Conservation (phyloP, 805 yeast species). For the Candida taoyuanica region DNA sequence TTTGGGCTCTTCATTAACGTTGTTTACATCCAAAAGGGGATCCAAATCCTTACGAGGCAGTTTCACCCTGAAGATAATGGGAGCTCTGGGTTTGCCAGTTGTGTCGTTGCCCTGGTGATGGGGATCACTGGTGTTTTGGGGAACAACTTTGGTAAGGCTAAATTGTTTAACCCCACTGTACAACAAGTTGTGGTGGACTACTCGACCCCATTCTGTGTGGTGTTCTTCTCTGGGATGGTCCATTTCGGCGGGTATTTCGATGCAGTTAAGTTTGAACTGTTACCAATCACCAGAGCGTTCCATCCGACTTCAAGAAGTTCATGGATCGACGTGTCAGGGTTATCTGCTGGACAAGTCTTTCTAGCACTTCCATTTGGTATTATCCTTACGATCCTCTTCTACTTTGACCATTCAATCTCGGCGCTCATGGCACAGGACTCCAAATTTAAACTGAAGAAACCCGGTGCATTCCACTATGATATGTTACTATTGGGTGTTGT, state of each 20-base stretch:
- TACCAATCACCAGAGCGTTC: conserved; percentile 71
- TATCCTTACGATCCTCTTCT: conserved; percentile 76
- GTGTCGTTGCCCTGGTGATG: conserved; percentile 72
- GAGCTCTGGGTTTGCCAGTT: conserved; percentile 64
- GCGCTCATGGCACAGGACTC: conserved; percentile 88
- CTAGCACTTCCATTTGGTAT: conserved; percentile 92
- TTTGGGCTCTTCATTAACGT: conserved; percentile 89
- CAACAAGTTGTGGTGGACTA: conserved; percentile 80
- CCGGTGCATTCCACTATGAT: conserved; percentile 92
- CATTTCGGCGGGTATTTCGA: conserved; percentile 80
- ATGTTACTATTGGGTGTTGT: conserved; percentile 77
- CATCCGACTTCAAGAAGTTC: conserved; percentile 54
- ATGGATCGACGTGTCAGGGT: conserved; percentile 38
- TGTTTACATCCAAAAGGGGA: conserved; percentile 86
- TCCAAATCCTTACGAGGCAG: conserved; percentile 73
- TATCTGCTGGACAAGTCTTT: conserved; percentile 68
- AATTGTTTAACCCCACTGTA: conserved; percentile 52
- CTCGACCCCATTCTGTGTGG: conserved; percentile 75
- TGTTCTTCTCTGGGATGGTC: conserved; percentile 89
- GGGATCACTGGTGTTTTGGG: conserved; percentile 76
- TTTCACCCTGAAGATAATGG: conserved; percentile 40
- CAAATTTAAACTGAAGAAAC: conserved; percentile 76
- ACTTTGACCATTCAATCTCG: conserved; percentile 94
- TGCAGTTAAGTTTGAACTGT: conserved; percentile 49
- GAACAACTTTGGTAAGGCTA: conserved; percentile 40